Evolutionary conservation across 495 filamentous ascomycete genomes (phyloP).

Genomic region (Xylaria grammica): DNA sequence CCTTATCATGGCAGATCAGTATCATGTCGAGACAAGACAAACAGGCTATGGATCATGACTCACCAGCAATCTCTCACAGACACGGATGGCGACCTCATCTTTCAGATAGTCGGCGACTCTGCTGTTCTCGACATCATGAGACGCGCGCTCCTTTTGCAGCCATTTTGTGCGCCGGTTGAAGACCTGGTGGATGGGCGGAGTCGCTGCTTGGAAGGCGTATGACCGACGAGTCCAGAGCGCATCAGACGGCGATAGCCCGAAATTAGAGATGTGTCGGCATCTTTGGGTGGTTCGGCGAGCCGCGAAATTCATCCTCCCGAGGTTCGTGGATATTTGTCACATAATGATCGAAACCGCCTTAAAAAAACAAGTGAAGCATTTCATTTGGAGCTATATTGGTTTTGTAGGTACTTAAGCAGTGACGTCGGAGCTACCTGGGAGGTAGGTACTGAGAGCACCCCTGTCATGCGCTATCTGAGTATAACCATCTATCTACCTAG

Average conservation of each 20-base stretch:
- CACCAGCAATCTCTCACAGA: constrained; percentile 88
- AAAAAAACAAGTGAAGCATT: constrained; percentile 11
- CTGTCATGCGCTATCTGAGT: neutral
- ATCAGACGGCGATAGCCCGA: neutral
- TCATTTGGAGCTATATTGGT: neutral
- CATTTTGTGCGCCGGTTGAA: constrained; percentile 90
- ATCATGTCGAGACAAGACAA: neutral
- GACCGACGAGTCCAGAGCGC: constrained; percentile 44
- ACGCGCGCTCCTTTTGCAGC: constrained; percentile 87
- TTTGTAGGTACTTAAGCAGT: neutral
- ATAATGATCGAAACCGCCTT: constrained; percentile 9
- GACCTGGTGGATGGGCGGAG: constrained; percentile 79
- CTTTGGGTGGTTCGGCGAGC: constrained; percentile 23
- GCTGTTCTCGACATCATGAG: constrained; percentile 69
- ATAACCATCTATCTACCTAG: neutral
- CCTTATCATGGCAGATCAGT: constrained; percentile 51
- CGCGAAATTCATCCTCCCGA: constrained; percentile 34
- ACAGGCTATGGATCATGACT: constrained; percentile 13
- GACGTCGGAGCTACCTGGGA: constrained; percentile 7
- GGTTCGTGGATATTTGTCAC: constrained; percentile 11
- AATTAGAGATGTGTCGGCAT: constrained; percentile 18
- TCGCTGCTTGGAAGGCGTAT: constrained; percentile 79
- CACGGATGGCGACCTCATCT: constrained; percentile 83
- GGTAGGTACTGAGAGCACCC: no score
- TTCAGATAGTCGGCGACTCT: constrained; percentile 87